These are phyloP conservation scores for Teunomyces aglyptinius DNA, from an alignment of 805 yeast species.

Conservation along the genomic window DNA sequence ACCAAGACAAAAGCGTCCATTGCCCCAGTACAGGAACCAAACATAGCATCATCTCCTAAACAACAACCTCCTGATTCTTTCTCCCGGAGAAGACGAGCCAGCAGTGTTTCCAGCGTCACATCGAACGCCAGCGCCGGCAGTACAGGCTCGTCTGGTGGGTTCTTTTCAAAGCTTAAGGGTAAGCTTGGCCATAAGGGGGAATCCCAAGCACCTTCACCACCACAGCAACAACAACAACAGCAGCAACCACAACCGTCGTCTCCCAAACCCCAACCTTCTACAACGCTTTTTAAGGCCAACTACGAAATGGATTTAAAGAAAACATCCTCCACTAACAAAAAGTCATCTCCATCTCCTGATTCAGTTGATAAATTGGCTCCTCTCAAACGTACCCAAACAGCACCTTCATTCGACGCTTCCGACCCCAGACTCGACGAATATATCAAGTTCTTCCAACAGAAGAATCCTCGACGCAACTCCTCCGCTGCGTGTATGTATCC, in stretches of 20 bases:
- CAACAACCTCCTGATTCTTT: conserved; percentile 1
- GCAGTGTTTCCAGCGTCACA: conserved; percentile 17
- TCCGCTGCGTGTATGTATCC: not conserved
- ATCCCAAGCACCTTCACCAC: conserved; percentile 3
- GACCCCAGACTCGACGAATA: conserved; percentile 40
- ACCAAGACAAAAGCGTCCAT: conserved; percentile 36
- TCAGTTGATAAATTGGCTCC: not conserved
- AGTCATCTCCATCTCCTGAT: not conserved
- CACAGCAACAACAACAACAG: not conserved
- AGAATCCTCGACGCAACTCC: conserved; percentile 14
- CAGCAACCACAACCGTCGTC: conserved; percentile 1
- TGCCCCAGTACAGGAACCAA: conserved; percentile 24
- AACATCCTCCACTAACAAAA: not conserved
- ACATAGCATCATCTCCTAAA: conserved; percentile 9
- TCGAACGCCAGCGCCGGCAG: conserved; percentile 14
- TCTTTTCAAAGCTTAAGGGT: conserved; percentile 37
- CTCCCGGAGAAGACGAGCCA: conserved; percentile 17
- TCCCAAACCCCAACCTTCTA: not conserved
- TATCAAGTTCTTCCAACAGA: conserved; percentile 31
- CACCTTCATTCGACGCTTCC: conserved; percentile 8
- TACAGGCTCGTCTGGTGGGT: conserved; percentile 18
- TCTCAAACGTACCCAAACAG: conserved; percentile 13
- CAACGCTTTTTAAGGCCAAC: conserved; percentile 16
- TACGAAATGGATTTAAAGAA: conserved; percentile 13
- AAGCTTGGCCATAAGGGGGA: conserved; percentile 13